Evolutionary conservation across 805 yeast species (phyloP), one percentile per base, ranked within the genome.

Genomic region (Candida nanaspora): DNA sequence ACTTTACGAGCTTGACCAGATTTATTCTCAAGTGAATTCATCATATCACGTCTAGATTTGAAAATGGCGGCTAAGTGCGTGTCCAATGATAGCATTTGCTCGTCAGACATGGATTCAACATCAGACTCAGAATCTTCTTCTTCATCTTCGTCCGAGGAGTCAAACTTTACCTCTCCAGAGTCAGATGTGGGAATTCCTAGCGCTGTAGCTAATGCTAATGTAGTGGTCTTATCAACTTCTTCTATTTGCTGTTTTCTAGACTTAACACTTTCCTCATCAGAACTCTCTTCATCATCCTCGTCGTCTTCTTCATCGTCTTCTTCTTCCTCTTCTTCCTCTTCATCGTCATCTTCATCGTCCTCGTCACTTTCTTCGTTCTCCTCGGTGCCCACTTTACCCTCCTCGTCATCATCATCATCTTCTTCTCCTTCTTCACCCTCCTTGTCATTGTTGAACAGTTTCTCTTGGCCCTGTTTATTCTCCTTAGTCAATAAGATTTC

Each of bases 11-110:
- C 76, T 57, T 70, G 83, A 27, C 88, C 88, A 3, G 63, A 55
- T 6, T 73, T 73, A 3, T 74, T 63, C 26, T 66, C 65, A 21
- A 66, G 49, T 7, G 55, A 56, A 9, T 76, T 61, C 40, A 86
- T 59, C 0, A 85, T 83, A 45, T 76, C 79, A 49, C 80, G 78
- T 51, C 97, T 76, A 52, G 87, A 91, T 53, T 82, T 77, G 71
- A 91, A 91, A 41, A 91, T 91, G 40, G 72, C 73, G 0, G 96
- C 76, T 25, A 91, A 66, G 45, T 87, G 93, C 19, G 72, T 84
- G 56, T 91, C 98, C 51, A 91, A 74, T 18, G 89, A 94, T 81
- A 88, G 79, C 98, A 91, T 91, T 57, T 88, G 88, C 52, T 89
- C 96, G 60, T 89, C 97, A 45, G 89, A 95, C 94, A 88, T 86